Conservation (phyloP, 306 rosid genomes). For the Cucumis sativus region DNA sequence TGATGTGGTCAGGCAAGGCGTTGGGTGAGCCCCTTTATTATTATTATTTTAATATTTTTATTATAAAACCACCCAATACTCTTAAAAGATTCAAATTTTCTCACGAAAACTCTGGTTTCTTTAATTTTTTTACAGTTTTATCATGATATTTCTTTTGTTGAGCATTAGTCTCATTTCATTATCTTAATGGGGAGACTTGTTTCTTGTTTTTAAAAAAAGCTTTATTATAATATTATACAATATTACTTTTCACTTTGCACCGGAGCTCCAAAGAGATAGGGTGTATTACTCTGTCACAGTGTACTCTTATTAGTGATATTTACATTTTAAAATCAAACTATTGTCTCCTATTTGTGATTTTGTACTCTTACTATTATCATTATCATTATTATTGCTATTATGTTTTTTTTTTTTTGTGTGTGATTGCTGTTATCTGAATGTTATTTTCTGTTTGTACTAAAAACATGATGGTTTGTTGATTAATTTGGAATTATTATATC, state of each 20-base stretch:
- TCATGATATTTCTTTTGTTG: background rate
- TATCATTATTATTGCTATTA: too few relatives aligned
- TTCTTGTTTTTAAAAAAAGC: too few relatives aligned
- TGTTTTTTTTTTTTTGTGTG: background rate
- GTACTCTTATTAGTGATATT: background rate
- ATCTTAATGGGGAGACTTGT: too few relatives aligned
- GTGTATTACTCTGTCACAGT: background rate
- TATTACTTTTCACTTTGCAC: background rate
- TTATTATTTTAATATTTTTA: background rate
- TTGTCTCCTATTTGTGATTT: background rate
- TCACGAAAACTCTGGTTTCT: background rate
- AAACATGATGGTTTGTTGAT: background rate
- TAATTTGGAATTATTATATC: background rate
- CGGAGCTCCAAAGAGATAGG: background rate
- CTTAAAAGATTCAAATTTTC: background rate
- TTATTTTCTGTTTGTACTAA: background rate
- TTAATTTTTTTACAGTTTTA: background rate
- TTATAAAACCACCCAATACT: background rate
- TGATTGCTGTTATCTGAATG: background rate
- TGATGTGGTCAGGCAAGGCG: background rate
- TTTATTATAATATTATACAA: background rate
- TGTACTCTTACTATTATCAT: background rate
- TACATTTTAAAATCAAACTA: background rate
- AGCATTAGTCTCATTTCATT: too few relatives aligned
- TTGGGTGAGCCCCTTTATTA: background rate